Evolutionary conservation across 176 grass and related monocot species (phyloP), one percentile per base, ranked within the genome.

Genomic region (Musa beccarii): DNA sequence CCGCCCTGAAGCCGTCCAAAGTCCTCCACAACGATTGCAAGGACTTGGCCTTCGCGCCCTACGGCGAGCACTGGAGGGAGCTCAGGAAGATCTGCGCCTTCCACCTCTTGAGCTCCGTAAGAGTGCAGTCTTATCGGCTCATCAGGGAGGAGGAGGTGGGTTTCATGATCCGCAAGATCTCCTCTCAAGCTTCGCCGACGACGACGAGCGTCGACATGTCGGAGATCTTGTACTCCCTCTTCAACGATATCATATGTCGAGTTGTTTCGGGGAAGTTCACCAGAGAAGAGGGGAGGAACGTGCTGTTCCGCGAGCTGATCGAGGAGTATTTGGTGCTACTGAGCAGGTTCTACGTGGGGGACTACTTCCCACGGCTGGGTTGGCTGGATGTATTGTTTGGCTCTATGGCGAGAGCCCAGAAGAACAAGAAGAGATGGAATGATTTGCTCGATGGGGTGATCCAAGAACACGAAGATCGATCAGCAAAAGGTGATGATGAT

Each of bases 301-400:
- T 51, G 15, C 9, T 74, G 16, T 72, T 83, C 53, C 68, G 66
- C 21, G 53, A 71, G 66, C 43, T 64, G 25, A 63, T 77, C 24
- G 2, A 57, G 1, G 56, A 72, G 23, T 53, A 2, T 15, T 19
- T 2, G 1, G 55, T 20, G 57, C 43, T 83, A 16, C 16, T 64
- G 51, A 72, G 51, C 66, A 82, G 19, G 57, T 17, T 7, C 34
- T 81, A 76, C 1, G 0, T 84, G 1, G 86, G 59, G 9, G 81
- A 92, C 22, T 28, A 72, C 15, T 13, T 88, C 75, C 83, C 86
- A 11, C 78, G 78, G 51, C 74, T 92, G 20, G 68, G 82, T 16
- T 92, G 85, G 86, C 49, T 88, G 13, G 89, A 92, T 79, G 12
- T 24, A 8, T 8, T 77, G 14, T 19, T 12, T 7, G 85, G 89